These are phyloP conservation scores for Ricinus communis DNA, from an alignment of 345 rosid genomes.

Conservation along the genomic window DNA sequence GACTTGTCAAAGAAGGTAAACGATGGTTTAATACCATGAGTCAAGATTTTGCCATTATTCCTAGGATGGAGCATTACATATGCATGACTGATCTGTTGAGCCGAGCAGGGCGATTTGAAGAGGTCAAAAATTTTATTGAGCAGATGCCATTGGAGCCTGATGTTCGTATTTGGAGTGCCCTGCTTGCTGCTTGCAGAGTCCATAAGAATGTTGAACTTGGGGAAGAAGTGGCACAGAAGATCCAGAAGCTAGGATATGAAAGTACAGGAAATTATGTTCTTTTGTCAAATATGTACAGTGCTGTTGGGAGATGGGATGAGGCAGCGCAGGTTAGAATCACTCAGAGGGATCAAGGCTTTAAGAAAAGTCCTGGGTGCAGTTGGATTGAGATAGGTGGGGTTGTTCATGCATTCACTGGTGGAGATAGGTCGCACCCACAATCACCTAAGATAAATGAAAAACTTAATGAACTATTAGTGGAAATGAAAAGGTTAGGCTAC, in stretches of 20 bases:
- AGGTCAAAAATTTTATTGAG: constrained; percentile 47
- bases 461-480: constrained; percentile 27
- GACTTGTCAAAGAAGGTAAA: constrained; percentile 57
- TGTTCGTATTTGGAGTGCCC: constrained; percentile 49
- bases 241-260: constrained; percentile 46
- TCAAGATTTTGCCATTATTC: constrained; percentile 36
- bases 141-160: constrained; percentile 53
- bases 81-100: constrained; percentile 66
- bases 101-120: constrained; percentile 45
- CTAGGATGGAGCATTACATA: constrained; percentile 55
- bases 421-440: constrained; percentile 39
- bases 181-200: constrained; percentile 56
- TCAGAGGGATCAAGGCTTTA: constrained; percentile 36
- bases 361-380: constrained; percentile 55
- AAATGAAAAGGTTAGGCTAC: constrained; percentile 35
- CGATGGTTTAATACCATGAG: constrained; percentile 42
- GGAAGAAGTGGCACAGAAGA: constrained; percentile 46
- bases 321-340: constrained; percentile 43
- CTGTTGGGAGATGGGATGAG: constrained; percentile 57
- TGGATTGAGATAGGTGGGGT: constrained; percentile 41
- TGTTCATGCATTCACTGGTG: constrained; percentile 37
- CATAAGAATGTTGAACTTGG: constrained; percentile 56
- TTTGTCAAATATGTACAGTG: constrained; percentile 47
- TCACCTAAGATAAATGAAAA: constrained; percentile 28
- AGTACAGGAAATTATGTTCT: constrained; percentile 52